Evolutionary conservation across 202 grass and related monocot species (phyloP), one percentile per base, ranked within the genome.

Genomic region (Dendrocalamus latiflorus): DNA sequence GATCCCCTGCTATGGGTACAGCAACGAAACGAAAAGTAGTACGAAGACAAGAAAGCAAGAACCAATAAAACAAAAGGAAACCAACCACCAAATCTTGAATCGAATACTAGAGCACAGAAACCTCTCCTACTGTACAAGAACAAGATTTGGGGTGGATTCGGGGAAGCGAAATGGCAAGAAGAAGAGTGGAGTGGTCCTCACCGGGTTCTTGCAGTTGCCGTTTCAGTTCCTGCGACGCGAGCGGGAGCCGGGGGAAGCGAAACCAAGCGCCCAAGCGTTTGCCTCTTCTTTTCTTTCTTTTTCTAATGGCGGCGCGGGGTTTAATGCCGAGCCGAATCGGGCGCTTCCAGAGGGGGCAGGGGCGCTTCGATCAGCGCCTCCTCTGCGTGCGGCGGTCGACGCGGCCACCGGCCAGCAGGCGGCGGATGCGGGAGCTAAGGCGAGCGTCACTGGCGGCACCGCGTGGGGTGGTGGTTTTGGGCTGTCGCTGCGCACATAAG

Each of bases 131-230:
- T 0, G 67, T 8, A 22, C 83, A 58, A 17, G 51, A 75, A 26
- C 73, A 6, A 36, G 48, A 73, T 44, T 80, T 7, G 64, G 24
- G 59, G 4, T 51, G 43, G 45, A 16, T 47, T 63, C 0, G 17
- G 26, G 51, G 76, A 61, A 44, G 22, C n/a, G 37, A 51, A 65
- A 68, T 6, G 39, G 70, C 2, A 6, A 22, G 57, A 2, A 28
- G 26, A 1, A 15, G 30, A 38, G 24, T 24, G 25, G 66, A 50
- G 16, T 18, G 58, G 30, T 73, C 8, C 73, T 90, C 83, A 83
- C 88, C 83, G 4, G 17, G 72, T 38, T 49, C 26, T 21, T 22
- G 71, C 83, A 33, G 83, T 51, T 24, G 66, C 59, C 58, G 56
- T 57, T 28, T 58, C 39, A 12, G 53, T 34, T 67, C 65, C 77